Conservation (phyloP, 805 yeast genomes). For the Ogataea naganishii region DNA sequence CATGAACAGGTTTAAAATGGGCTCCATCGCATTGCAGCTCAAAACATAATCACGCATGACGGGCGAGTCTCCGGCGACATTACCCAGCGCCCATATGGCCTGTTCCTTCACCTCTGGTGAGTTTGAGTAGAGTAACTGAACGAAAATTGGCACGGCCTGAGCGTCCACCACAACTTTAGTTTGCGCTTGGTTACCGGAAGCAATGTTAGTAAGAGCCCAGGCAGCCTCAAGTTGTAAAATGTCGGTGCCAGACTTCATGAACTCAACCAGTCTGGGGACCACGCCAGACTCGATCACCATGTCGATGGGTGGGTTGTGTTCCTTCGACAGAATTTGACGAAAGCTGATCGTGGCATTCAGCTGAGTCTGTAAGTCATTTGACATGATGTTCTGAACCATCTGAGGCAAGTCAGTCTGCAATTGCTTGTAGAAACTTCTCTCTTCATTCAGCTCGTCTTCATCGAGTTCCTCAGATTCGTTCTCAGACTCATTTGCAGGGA, state of each 20-base stretch:
- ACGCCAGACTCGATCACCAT: conserved; percentile 89
- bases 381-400: conserved; percentile 74
- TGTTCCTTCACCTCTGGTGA: conserved; percentile 94
- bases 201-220: conserved; percentile 98
- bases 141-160: conserved; percentile 90
- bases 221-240: conserved; percentile 95
- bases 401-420: conserved; percentile 66
- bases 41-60: conserved; percentile 84
- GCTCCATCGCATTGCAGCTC: conserved; percentile 79
- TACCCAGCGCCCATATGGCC: conserved; percentile 99
- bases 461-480: conserved; percentile 48
- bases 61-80: conserved; percentile 96
- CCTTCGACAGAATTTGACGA: conserved; percentile 88
- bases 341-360: conserved; percentile 86
- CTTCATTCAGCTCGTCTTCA: conserved; percentile 23
- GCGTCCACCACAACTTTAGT: conserved; percentile 86
- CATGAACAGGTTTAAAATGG: conserved; percentile 71
- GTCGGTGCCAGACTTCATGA: conserved; percentile 75
- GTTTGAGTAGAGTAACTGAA: conserved; percentile 67
- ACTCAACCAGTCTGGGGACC: conserved; percentile 81
- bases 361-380: conserved; percentile 70
- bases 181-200: conserved; percentile 87
- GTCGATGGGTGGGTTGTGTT: conserved; percentile 94
- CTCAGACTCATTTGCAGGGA: conserved; percentile 35
- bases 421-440: conserved; percentile 32